Conservation (phyloP, 257 asterid species). For the Solanum microdontum region DNA sequence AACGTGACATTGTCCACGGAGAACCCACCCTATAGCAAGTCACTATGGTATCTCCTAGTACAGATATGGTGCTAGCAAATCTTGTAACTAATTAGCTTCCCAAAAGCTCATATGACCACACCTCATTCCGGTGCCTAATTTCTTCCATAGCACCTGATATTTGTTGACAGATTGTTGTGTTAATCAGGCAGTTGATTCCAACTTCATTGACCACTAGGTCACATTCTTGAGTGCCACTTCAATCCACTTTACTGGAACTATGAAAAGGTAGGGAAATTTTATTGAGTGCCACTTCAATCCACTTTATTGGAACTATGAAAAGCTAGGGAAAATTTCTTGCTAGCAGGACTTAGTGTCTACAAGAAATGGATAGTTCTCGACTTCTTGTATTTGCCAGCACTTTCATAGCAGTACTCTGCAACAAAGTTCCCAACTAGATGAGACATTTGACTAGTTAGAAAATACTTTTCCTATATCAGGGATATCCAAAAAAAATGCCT, state of each 20-base stretch:
- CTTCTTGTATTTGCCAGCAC: neutral
- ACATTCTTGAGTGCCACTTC: neutral
- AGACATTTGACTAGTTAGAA: neutral
- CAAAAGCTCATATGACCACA: neutral
- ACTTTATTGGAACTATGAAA: neutral
- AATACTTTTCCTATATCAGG: neutral
- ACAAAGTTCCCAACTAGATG: neutral
- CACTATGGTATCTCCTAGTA: neutral
- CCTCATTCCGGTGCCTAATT: neutral
- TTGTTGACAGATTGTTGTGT: neutral
- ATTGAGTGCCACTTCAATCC: neutral
- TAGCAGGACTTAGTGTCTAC: neutral
- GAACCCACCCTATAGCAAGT: neutral
- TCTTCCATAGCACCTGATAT: neutral
- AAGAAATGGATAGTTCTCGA: neutral
- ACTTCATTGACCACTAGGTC: neutral
- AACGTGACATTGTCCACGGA: neutral
- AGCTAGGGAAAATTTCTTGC: neutral
- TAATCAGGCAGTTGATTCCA: neutral
- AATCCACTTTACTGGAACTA: neutral
- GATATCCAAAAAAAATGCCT: neutral
- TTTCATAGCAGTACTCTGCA: neutral
- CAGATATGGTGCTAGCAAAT: neutral
- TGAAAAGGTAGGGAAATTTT: neutral
- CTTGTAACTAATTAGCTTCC: neutral